Percentiles rank a stretch among this genome's conserved stretches.
phyloP scores from a whole-genome alignment of 495 filamentous ascomycete genomes.

The Friedmanniomyces simplex region DNA sequence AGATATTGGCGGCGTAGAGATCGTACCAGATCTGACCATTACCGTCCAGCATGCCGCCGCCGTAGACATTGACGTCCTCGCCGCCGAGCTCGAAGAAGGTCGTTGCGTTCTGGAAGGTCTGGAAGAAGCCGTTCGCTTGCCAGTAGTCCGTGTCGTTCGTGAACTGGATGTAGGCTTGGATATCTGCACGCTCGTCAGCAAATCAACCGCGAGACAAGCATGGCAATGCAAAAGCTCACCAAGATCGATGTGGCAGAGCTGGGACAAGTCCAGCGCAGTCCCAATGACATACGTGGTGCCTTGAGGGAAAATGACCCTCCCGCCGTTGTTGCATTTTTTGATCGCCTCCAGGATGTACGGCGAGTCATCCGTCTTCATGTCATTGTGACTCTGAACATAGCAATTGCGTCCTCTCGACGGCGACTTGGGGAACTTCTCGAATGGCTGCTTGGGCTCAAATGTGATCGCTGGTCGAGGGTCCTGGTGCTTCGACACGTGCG shows the following conservation, averaged over 20 bases:
- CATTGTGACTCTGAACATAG: slow-evolving; percentile 27
- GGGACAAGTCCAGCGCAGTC: slow-evolving; percentile 55
- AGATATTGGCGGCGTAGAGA: slow-evolving; percentile 42
- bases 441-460: slow-evolving; percentile 16
- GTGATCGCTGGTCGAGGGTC: neutral
- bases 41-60: slow-evolving; percentile 50
- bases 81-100: slow-evolving; percentile 63
- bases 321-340: slow-evolving; percentile 57
- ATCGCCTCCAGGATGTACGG: slow-evolving; percentile 46
- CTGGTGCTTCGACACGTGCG: neutral
- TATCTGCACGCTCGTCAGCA: slow-evolving; percentile 30
- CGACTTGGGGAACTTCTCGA: slow-evolving; percentile 19
- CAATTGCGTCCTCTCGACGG: slow-evolving; percentile 20
- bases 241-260: slow-evolving; percentile 53
- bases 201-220: neutral
- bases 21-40: slow-evolving; percentile 68
- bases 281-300: slow-evolving; percentile 49
- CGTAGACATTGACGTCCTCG: slow-evolving; percentile 58
- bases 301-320: slow-evolving; percentile 50
- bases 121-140: slow-evolving; percentile 50
- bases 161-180: slow-evolving; percentile 48
- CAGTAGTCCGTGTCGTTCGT: slow-evolving; percentile 58
- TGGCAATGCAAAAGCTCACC: slow-evolving; percentile 11
- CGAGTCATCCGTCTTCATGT: slow-evolving; percentile 47
- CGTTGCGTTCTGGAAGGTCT: slow-evolving; percentile 53